Base-by-base conservation (phyloP, 2,329 filamentous ascomycete genomes). In the Aspergillus pseudotamarii region DNA sequence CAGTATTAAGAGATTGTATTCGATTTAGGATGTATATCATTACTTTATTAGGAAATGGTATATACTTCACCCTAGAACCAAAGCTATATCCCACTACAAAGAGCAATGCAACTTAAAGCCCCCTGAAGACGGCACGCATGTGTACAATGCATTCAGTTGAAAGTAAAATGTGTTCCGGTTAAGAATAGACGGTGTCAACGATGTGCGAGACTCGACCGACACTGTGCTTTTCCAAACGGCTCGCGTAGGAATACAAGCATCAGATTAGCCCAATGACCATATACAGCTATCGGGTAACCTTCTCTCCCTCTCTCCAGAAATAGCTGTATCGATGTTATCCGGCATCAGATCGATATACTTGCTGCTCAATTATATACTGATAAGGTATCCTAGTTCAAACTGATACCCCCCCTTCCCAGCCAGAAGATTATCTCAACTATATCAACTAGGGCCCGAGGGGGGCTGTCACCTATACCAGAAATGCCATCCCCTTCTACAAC, bases 101-200 rank as follows among this genome's bases (percentile, higher is more conserved):
- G 51, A 55, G 30, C 12, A 55, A 36, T 55, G 51, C 30, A 58
- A 30, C 56, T 38, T 58, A 58, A 58, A 58, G 38, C 28, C n/a
- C 38, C 23, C 56, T 58, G 26, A 12, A 45, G 56, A 38, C 56
- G 56, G 56, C 56, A 58, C 48, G 56, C 56, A 10, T 58, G 41
- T 46, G 56, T 58, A 23, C 55, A 38, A 58, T 58, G 38, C 41
- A 58, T 58, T 46, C 55, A 48, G 41, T 48, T 58, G 55, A 58
- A 45, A 46, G 55, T 58, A 23, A 58, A 58, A 58, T 58, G 55
- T 19, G 55, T 58, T 46, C 55, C 36, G 38, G 41, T 58, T 46
- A 38, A 58, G 55, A 46, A 58, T 58, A n/a, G 34, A 58, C 55
- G 23, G 41, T 45, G 55, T 58, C 36, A 58, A 45, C 55, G 55